Evolutionary conservation across 2,329 filamentous ascomycete genomes (phyloP).

Genomic region (Penicillium expansum): DNA sequence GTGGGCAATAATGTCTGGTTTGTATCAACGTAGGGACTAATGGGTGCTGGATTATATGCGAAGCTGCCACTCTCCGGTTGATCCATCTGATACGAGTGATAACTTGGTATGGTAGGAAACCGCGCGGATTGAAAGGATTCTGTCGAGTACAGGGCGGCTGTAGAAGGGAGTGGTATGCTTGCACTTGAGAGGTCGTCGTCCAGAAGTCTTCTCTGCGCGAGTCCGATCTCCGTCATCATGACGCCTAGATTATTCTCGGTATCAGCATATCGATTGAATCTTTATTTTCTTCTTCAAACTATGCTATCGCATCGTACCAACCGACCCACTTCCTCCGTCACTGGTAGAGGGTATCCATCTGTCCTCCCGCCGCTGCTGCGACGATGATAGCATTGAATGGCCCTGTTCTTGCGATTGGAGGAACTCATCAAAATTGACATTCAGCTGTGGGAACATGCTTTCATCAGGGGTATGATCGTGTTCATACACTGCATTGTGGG

Average conservation of each 20-base stretch:
- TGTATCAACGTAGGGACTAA: neutral
- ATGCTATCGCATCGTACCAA: conserved; percentile 24
- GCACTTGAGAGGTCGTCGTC: conserved; percentile 26
- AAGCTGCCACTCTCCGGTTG: neutral
- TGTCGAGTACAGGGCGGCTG: conserved; percentile 13
- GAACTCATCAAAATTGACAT: conserved; percentile 41
- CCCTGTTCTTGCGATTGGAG: conserved; percentile 31
- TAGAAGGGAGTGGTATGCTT: conserved; percentile 14
- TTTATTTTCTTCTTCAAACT: neutral
- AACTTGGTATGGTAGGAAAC: conserved; percentile 12
- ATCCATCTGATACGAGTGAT: conserved; percentile 2
- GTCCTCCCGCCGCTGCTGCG: conserved; percentile 36
- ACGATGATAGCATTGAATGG: conserved; percentile 23
- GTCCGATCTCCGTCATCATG: conserved; percentile 36
- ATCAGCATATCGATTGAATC: neutral
- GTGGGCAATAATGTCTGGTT: conserved; percentile 9
- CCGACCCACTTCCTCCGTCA: conserved; percentile 29
- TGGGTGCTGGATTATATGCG: neutral
- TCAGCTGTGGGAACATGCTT: conserved; percentile 21
- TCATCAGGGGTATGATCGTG: conserved; percentile 3
- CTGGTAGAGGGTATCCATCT: conserved; percentile 32
- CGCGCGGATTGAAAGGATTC: conserved; percentile 18
- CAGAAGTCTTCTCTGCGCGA: conserved; percentile 33
- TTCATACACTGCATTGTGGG: conserved; percentile 7
- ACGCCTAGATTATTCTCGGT: conserved; percentile 21